Conservation (phyloP, 2,329 filamentous ascomycete species). For the Sphaceloma murrayae region DNA sequence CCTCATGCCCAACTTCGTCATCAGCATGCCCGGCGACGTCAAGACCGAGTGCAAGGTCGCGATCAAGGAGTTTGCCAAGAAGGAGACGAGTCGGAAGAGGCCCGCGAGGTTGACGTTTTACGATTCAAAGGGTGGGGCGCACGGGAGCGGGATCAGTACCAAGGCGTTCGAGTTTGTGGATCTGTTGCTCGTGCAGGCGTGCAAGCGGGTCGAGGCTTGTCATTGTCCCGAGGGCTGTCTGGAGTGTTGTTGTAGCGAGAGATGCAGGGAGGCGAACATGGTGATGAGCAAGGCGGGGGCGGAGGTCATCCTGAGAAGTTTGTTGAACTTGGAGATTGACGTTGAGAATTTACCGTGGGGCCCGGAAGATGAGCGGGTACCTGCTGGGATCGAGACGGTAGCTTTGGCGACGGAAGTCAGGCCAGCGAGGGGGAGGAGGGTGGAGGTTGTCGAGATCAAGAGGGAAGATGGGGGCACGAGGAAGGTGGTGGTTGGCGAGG, state of each 20-base stretch:
- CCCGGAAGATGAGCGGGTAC: conserved; percentile 56
- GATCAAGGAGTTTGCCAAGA: conserved; percentile 73
- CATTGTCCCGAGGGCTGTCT: conserved; percentile 70
- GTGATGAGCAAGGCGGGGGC: conserved; percentile 91
- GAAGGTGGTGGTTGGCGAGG: conserved; percentile 24
- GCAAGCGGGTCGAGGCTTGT: conserved; percentile 66
- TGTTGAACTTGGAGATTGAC: conserved; percentile 70
- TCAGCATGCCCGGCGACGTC: conserved; percentile 82
- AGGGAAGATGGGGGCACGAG: conserved; percentile 26
- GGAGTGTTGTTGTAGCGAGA: conserved; percentile 79
- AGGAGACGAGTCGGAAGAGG: conserved; percentile 62
- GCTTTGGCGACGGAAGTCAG: conserved; percentile 60
- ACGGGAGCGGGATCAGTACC: conserved; percentile 74
- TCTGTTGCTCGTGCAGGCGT: conserved; percentile 62
- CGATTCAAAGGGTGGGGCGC: conserved; percentile 79
- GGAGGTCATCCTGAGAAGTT: conserved; percentile 65
- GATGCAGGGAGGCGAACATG: conserved; percentile 76
- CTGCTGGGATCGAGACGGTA: conserved; percentile 72
- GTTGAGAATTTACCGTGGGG: conserved; percentile 80
- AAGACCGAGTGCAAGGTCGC: conserved; percentile 88
- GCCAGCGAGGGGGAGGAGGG: conserved; percentile 32
- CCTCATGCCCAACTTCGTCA: conserved; percentile 81
- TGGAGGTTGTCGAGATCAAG: conserved; percentile 36
- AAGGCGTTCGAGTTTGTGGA: conserved; percentile 94
- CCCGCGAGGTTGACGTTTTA: conserved; percentile 89